Evolutionary conservation across 768 basidiomycete genomes (phyloP).

Genomic region (Amanita fuliginea): DNA sequence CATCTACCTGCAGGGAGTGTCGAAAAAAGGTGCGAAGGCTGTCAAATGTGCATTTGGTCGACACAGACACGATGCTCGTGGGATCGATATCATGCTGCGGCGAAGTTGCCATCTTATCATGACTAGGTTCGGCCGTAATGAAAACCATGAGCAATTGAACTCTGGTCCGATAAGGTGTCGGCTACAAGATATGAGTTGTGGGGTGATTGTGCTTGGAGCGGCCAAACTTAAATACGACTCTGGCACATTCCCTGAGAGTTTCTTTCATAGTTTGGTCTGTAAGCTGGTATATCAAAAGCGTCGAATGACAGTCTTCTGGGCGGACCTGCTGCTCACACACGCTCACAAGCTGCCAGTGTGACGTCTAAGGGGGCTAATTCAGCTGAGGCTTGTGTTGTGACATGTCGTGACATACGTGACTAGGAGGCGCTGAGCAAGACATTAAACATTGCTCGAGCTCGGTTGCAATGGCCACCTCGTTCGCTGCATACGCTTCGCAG

Average conservation of each 20-base stretch:
- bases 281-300: too few relatives aligned
- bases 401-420: not conserved
- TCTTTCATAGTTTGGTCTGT: too few relatives aligned
- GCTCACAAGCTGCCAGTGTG: too few relatives aligned
- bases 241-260: too few relatives aligned
- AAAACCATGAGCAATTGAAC: not conserved
- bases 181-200: not conserved
- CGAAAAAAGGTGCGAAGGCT: not conserved
- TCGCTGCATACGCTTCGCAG: constrained; percentile 75
- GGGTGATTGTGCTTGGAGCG: not conserved
- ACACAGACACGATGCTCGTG: not conserved
- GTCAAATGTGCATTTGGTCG: not conserved
- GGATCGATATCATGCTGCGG: not conserved
- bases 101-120: too few relatives aligned
- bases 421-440: not conserved
- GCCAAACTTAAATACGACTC: not conserved
- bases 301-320: too few relatives aligned
- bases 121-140: not conserved
- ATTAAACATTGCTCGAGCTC: constrained; percentile 7
- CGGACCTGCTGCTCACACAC: too few relatives aligned
- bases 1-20: too few relatives aligned
- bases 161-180: not conserved
- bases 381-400: not conserved
- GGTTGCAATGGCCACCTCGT: constrained; percentile 47
- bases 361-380: too few relatives aligned